These are phyloP conservation scores for Phialophora tarda DNA, from an alignment of 2,329 filamentous ascomycete species.

Conservation along the genomic window DNA sequence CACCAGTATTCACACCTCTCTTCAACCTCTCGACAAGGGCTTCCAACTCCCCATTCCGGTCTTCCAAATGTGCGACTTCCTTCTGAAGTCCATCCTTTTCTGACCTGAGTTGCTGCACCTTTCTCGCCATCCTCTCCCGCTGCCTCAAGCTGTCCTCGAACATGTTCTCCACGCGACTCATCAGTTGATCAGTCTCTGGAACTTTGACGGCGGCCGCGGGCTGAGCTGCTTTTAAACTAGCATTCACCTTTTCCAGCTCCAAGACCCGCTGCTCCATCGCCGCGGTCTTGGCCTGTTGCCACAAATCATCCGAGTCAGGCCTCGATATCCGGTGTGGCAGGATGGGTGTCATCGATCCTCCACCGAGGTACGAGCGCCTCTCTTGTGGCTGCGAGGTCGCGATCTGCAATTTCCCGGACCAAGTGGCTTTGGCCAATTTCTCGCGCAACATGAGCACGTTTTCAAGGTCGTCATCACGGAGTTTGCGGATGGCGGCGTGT, in stretches of 20 bases:
- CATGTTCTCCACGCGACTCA: constrained; percentile 47
- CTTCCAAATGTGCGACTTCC: constrained; percentile 48
- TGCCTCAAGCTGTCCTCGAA: constrained; percentile 49
- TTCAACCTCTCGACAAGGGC: constrained; percentile 52
- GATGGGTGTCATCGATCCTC: constrained; percentile 35
- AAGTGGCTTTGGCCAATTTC: constrained; percentile 50
- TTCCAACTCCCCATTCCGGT: constrained; percentile 48
- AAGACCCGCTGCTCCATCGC: constrained; percentile 52
- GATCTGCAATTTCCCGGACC: constrained; percentile 39
- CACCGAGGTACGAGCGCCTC: constrained; percentile 32
- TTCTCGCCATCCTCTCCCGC: constrained; percentile 47
- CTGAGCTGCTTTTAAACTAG: constrained; percentile 44
- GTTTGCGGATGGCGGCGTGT: constrained; percentile 47
- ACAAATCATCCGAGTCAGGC: constrained; percentile 47
- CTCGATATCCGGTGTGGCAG: constrained; percentile 39
- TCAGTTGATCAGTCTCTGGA: constrained; percentile 23
- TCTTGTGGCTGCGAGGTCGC: constrained; percentile 6
- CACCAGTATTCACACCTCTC: constrained; percentile 43
- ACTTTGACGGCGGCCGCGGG: background rate
- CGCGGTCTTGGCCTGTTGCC: constrained; percentile 50
- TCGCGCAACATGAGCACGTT: constrained; percentile 49
- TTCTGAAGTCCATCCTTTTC: constrained; percentile 50
- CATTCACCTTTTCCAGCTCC: constrained; percentile 50
- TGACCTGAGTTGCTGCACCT: constrained; percentile 47
- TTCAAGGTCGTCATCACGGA: constrained; percentile 51